Percentiles rank a stretch among this genome's conserved stretches.
phyloP scores from a whole-genome alignment of 805 yeast species.

The Brettanomyces nanus region DNA sequence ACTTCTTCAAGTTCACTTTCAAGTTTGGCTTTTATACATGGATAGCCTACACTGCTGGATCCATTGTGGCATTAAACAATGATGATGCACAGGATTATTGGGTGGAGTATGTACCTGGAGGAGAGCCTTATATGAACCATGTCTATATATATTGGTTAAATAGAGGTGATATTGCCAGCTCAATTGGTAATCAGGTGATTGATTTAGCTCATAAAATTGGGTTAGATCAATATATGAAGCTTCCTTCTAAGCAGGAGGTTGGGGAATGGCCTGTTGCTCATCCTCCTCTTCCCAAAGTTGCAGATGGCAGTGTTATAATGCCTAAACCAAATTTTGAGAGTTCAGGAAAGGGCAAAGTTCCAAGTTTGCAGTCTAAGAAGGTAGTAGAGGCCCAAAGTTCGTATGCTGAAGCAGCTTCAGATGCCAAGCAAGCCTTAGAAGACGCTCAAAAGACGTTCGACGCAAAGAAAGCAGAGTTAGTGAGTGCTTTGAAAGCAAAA shows the following conservation, averaged over 20 bases:
- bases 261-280: conserved; percentile 14
- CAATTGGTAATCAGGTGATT: conserved; percentile 5
- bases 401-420: background rate
- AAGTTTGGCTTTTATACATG: conserved; percentile 20
- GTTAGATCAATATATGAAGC: conserved; percentile 30
- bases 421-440: background rate
- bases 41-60: conserved; percentile 47
- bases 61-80: conserved; percentile 45
- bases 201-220: conserved; percentile 24
- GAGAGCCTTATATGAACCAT: conserved; percentile 42
- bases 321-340: background rate
- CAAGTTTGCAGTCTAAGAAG: background rate
- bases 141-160: conserved; percentile 33
- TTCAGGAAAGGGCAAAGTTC: background rate
- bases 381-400: conserved; percentile 1
- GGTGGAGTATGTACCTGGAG: conserved; percentile 57
- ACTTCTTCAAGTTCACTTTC: conserved; percentile 11
- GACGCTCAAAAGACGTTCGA: conserved; percentile 1
- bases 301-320: conserved; percentile 2
- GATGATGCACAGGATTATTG: conserved; percentile 56
- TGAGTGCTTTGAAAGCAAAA: background rate
- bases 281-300: conserved; percentile 9
- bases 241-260: conserved; percentile 32
- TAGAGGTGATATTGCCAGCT: conserved; percentile 12
- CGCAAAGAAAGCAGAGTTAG: conserved; percentile 1